Base-by-base conservation (phyloP, 2,329 filamentous ascomycete genomes). In the Ceratocystis colombiana region DNA sequence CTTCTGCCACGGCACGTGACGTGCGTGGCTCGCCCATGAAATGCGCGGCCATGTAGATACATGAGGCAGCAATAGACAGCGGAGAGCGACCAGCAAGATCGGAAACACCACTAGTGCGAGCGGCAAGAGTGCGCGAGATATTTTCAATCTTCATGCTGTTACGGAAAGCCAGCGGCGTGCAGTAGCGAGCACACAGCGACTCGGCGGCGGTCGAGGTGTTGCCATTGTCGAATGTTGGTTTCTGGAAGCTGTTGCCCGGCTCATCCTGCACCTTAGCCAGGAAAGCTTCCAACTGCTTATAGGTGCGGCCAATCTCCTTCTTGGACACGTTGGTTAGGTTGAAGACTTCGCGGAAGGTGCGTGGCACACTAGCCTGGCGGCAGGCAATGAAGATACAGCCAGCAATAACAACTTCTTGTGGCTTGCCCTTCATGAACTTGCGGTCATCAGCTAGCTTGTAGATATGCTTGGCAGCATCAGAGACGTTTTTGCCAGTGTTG, bases 381-480 rank as follows among this genome's bases (percentile, higher is more conserved):
- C 93, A 97, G 50, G 94, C 91, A 72, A 99, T 93, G 79, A 99
- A 97, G 76, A 99, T 94, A 77, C 92, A 96, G 5, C 92, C 91
- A 4, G 94, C 94, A 70, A 97, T 93, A 71, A 99, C 88, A 66
- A 90, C 89, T 71, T 97, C 93, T 73, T 92, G 88, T 0, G 89
- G 88, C 77, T 99, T 99, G 74, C 92, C 92, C 78, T 96, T 96
- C 82, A 97, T 91, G 66, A 91, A 83, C 75, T 93, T 93, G 73
- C 88, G 87, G 76, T 99, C 94, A 71, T 96, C 91, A 28, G 93
- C 89, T 67, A 94, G 83, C 79, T 96, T 97, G 83, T 88, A 99
- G 70, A 97, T 87, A 74, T 95, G 89, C 79, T 96, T 96, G 69
- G 94, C 91, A 1, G 88, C 89, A 73, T 96, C 91, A 63, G 89